Base-by-base conservation (phyloP, 495 filamentous ascomycete species). In the Podospora bellae-mahoneyi region DNA sequence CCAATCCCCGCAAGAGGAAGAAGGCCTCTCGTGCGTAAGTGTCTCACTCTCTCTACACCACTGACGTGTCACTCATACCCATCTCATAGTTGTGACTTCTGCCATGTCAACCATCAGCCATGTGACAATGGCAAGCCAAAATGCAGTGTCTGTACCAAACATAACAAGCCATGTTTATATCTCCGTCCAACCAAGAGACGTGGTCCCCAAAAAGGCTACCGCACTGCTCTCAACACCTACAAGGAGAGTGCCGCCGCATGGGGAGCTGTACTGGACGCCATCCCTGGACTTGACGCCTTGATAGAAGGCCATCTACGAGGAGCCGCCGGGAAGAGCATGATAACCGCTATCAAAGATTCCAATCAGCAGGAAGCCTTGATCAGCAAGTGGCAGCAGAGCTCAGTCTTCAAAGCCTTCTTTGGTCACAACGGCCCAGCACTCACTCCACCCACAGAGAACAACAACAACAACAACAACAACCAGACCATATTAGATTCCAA, bases 51-150 rank as follows among this genome's bases (percentile, higher is more conserved):
- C 53, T 5, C 55, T 32, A 28, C 60, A 54, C 16, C 10, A 16
- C 18, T 32, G 62, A 27, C 15, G 26, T 53, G 20, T 64, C 30
- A 53, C 66, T 62, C 67, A 67, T 34, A 26, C 53, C 13, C 18
- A 10, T 65, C 28, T 34, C 15, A 5, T 58, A 78, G 77, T 19
- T 79, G 77, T 67, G 77, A 79, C 67, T 79, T 79, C 56, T 79
- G 77, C 68, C 77, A 79, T 63, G 73, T 76, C 63, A 79, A 79
- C 69, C 77, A 79, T 62, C 77, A 79, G 64, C 77, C 77, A 4
- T 79, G 77, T 67, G 77, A 79, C 74, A 78, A 78, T 44, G 77
- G 74, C 66, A 74, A 78, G 30, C 77, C 77, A 10, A 76, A 77
- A 60, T 79, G 77, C 60, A 67, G 71, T 66, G 73, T 78, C 44